These are phyloP conservation scores for Colletotrichum paranaense DNA, from an alignment of 2,329 filamentous ascomycete genomes.

Conservation along the genomic window DNA sequence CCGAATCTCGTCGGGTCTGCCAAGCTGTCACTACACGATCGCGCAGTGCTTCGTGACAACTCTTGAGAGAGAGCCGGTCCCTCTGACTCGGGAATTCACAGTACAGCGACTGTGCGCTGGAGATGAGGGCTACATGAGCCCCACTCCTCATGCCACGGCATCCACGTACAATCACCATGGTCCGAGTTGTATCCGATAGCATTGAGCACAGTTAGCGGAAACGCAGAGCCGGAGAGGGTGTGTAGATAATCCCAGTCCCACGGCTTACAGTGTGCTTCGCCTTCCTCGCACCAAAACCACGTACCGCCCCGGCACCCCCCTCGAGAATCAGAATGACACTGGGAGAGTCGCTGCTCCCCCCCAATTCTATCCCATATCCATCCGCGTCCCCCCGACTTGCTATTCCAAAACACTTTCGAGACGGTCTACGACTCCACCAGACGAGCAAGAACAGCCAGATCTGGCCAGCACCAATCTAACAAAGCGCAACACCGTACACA, in stretches of 20 bases:
- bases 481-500: constrained; percentile 17
- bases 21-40: constrained; percentile 34
- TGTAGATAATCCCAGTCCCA: neutral
- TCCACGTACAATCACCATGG: neutral
- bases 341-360: constrained; percentile 10
- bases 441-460: constrained; percentile 21
- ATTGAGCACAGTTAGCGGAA: constrained; percentile 5
- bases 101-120: neutral
- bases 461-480: constrained; percentile 22
- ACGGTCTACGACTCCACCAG: constrained; percentile 33
- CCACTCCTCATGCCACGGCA: neutral
- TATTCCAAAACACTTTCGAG: constrained; percentile 40
- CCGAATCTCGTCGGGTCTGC: constrained; percentile 16
- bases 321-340: neutral
- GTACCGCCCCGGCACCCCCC: neutral
- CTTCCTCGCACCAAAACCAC: neutral
- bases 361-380: constrained; percentile 35
- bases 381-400: constrained; percentile 32
- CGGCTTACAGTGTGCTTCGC: constrained; percentile 13
- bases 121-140: neutral
- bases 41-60: constrained; percentile 6
- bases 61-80: constrained; percentile 3
- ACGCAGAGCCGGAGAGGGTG: neutral
- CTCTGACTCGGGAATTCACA: constrained; percentile 20
- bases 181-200: constrained; percentile 16